Evolutionary conservation across 1,284 basidiomycete genomes (phyloP), one percentile per base, ranked within the genome.

Genomic region (Leccinum fallax): DNA sequence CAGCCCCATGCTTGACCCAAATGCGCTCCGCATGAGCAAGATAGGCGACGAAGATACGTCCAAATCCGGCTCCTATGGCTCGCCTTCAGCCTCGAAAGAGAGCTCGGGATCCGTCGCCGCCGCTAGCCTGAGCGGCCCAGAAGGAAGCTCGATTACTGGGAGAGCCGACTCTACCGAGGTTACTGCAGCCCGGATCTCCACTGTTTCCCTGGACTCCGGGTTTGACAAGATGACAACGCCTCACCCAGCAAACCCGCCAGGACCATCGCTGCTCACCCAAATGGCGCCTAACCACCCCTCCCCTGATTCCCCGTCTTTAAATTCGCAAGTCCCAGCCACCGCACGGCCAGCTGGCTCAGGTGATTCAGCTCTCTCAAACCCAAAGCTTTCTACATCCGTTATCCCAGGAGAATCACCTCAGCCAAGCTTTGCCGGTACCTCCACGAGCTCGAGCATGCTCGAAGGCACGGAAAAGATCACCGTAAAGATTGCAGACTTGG

Each of bases 401-500:
- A 80, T 77, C 75, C 81, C 78, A 1, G 75, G 79, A 46, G 80
- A 82, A 65, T 76, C 72, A 36, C 72, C 74, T 2, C 77, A 75
- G 30, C 70, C 65, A 9, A 76, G 74, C 43, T 73, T 75, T 49
- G 69, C 52, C 16, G 71, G 68, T 52, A 68, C 69, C 30, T 69
- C 71, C 30, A 66, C 73, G 9, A 54, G 59, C 11, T 71, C 69
- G 19, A 75, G 72, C 43, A n/a, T 65, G 13, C 59, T 71, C 8
- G 77, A 79, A 57, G 66, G 71, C n/a, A 58, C 65, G 53, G 95
- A 98, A 76, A 88, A 90, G 72, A 97, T 99, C 67, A 98, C 96
- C 4, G 97, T 99, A 66, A 98, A 99, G 83, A 98, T 99, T 74
- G 97, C 97, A 36, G 97, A 99, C 82, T 79, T 99, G 59, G 97